These are phyloP conservation scores for Ammopiptanthus mongolicus DNA, from an alignment of 306 rosid genomes.

Conservation along the genomic window DNA sequence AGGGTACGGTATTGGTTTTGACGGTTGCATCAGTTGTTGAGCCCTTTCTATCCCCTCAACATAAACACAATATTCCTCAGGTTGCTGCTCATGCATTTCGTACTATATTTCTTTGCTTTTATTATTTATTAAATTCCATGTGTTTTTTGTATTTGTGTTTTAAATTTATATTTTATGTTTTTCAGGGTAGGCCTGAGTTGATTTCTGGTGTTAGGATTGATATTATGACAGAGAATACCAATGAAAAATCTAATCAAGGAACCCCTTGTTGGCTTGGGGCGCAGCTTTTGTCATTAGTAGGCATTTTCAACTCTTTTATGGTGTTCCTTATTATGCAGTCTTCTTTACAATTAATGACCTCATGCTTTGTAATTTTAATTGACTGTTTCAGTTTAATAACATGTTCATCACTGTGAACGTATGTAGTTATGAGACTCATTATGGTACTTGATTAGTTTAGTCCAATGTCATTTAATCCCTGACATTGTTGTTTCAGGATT, in stretches of 20 bases:
- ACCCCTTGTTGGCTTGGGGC: slow-evolving; percentile 59
- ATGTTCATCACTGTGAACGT: not conserved
- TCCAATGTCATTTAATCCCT: slow-evolving; percentile 5
- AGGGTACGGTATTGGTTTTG: slow-evolving; percentile 52
- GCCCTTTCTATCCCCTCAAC: slow-evolving; percentile 67
- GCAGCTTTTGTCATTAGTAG: slow-evolving; percentile 61
- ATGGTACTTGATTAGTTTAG: not conserved
- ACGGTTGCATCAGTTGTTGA: slow-evolving; percentile 87
- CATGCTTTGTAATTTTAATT: not conserved
- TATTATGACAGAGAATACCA: slow-evolving; percentile 63
- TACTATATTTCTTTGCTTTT: slow-evolving; percentile 11
- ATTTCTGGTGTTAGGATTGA: slow-evolving; percentile 78
- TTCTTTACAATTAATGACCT: slow-evolving; percentile 5
- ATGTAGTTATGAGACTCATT: not conserved
- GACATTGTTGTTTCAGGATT: not conserved
- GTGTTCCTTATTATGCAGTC: not conserved
- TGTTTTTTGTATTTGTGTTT: not conserved
- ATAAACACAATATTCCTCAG: slow-evolving; percentile 54
- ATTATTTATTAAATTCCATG: not conserved
- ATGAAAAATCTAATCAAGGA: slow-evolving; percentile 33
- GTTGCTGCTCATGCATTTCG: slow-evolving; percentile 30
- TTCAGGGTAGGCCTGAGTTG: slow-evolving; percentile 77
- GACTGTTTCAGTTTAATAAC: not conserved
- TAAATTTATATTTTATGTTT: slow-evolving; percentile 9
- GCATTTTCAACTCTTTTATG: slow-evolving; percentile 21